These are phyloP conservation scores for Boletus holoroseus DNA, from an alignment of 1,284 basidiomycete species.

Conservation along the genomic window DNA sequence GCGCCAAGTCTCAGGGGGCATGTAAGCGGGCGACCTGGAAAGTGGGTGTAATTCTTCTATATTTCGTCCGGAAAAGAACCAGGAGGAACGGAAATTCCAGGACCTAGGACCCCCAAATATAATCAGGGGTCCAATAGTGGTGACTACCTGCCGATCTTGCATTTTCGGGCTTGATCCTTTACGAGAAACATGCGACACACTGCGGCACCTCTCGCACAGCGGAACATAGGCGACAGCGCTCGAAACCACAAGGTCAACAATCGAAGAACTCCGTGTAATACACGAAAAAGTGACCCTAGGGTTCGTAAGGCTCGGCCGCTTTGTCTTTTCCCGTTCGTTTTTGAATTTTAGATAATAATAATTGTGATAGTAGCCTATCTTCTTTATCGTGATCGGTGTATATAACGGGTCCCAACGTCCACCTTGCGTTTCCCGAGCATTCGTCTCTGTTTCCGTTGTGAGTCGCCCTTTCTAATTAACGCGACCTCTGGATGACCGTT, in stretches of 20 bases:
- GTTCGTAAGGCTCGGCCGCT: background rate
- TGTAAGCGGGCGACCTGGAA: background rate
- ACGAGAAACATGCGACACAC: background rate
- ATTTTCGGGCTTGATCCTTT: background rate
- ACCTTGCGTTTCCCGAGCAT: background rate
- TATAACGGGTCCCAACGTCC: constrained; percentile 4
- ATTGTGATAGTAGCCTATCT: background rate
- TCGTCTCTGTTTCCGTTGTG: background rate
- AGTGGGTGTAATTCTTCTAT: background rate
- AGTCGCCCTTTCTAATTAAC: background rate
- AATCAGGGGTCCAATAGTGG: background rate
- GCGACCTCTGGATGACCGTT: background rate
- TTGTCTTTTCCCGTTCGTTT: background rate
- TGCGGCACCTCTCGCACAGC: background rate
- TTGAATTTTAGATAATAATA: background rate
- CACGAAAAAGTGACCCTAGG: background rate
- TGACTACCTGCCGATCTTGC: background rate
- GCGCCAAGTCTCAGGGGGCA: constrained; percentile 2
- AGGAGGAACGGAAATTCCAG: background rate
- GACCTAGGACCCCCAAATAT: too few species aligned
- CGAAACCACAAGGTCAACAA: background rate
- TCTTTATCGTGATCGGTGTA: background rate
- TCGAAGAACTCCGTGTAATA: background rate
- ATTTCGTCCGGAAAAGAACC: background rate
- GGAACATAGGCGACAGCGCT: background rate